Evolutionary conservation across 768 basidiomycete species (phyloP), one percentile per base, ranked within the genome.

Genomic region (Pluteus cervinus): DNA sequence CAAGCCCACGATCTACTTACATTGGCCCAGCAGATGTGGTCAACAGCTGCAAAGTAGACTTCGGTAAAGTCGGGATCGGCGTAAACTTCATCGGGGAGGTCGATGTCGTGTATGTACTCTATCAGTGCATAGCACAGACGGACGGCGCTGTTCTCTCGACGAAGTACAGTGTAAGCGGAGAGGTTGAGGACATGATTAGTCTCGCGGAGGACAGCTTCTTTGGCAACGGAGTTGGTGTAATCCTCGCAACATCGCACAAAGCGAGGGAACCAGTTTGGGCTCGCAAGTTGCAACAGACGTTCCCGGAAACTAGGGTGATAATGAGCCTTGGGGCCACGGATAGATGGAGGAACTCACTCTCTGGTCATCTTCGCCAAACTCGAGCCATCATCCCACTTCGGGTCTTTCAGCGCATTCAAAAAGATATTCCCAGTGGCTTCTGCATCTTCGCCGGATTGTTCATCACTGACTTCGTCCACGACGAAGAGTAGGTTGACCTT

Each of bases 1-100:
- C 14, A 12, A 32, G 24, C 38, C 24, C 11, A 20, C 29, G 32
- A 11, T 25, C 21, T 15, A 58, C 73, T 56, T 43, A 83, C 81
- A 54, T 86, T 85, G 15, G 81, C 61, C 79, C 75, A 83, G 56
- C 74, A 76, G 37, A 85, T 73, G 47, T 80, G 65, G 53, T 86
- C 82, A 28, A 70, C 70, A 7, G 75, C 79, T 5, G 75, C 71
- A 51, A 67, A 71, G 48, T 79, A 73, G 24, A 76, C 67, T 26
- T 63, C 62, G 52, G 65, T 60, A 50, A 84, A 75, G 10, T 49
- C 57, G 14, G 73, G 62, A 52, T 85, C 66, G 32, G 76, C 63
- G 43, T 75, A 75, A 12, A 83, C 66, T 36, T 73, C 66, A 38
- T 84, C 74, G 8, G 77, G 75, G 23, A 84, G 62, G 53, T 86